Conservation (phyloP, 805 yeast genomes). For the Cephaloascus albidus region DNA sequence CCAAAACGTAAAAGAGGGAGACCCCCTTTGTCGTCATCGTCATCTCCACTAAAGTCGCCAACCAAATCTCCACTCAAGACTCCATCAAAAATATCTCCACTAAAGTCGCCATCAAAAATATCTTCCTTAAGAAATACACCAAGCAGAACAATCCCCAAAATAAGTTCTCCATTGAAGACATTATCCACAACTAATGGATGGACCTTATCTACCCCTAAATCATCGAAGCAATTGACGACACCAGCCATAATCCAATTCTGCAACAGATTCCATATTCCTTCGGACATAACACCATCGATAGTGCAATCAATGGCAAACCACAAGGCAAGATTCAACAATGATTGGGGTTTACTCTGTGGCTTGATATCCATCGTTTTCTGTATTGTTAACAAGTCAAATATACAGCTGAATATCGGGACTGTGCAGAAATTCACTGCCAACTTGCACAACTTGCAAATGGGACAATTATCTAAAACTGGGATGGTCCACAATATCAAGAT, state of each 20-base stretch:
- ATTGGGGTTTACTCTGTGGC: conserved; percentile 67
- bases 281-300: conserved; percentile 37
- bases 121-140: neutral
- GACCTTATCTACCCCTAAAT: conserved; percentile 5
- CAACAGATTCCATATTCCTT: conserved; percentile 56
- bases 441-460: conserved; percentile 44
- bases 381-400: conserved; percentile 38
- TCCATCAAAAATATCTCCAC: no score
- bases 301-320: conserved; percentile 41
- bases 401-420: conserved; percentile 38
- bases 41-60: no score
- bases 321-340: conserved; percentile 44
- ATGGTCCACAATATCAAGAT: conserved; percentile 43
- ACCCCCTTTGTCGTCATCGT: neutral
- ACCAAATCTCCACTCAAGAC: no score
- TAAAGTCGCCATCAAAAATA: neutral
- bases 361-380: conserved; percentile 49
- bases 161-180: conserved; percentile 24
- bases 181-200: conserved; percentile 26
- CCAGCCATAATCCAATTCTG: conserved; percentile 30
- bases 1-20: conserved; percentile 8
- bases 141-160: conserved; percentile 15
- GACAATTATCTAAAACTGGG: conserved; percentile 39
- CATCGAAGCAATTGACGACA: conserved; percentile 2
- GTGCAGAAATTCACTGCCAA: conserved; percentile 38